phyloP scores from a whole-genome alignment of 148 eudicot genomes.

The Suaeda aralocaspica region DNA sequence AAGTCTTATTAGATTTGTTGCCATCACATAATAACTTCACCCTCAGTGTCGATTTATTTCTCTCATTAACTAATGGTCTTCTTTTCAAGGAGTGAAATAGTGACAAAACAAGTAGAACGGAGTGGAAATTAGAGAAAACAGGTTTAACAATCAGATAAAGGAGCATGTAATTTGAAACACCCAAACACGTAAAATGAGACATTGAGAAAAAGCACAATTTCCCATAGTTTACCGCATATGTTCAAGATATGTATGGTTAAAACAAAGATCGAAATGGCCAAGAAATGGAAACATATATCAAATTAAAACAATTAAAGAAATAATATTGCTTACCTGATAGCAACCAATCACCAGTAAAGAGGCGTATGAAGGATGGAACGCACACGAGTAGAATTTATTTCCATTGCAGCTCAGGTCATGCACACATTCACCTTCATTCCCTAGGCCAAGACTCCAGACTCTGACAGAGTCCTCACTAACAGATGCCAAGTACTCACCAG shows the following conservation, averaged over 20 bases:
- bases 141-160: no score
- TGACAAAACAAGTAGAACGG: no score
- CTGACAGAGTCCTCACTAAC: conserved; percentile 92
- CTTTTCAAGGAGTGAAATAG: no score
- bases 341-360: conserved; percentile 86
- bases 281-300: neutral
- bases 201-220: no score
- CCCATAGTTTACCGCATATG: no score
- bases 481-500: conserved; percentile 79
- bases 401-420: conserved; percentile 80
- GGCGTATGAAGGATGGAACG: conserved; percentile 77
- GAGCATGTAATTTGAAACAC: no score
- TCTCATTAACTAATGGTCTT: no score
- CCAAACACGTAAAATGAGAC: no score
- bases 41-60: no score
- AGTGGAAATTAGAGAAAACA: no score
- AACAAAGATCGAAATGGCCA: neutral
- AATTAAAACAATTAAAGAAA: neutral
- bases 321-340: conserved; percentile 57
- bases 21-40: neutral
- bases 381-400: conserved; percentile 76
- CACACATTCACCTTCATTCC: conserved; percentile 69
- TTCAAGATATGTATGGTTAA: no score
- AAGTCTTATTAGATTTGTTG: neutral
- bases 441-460: conserved; percentile 74